A percentile compares a stretch with the other conserved stretches of the same genome.
Evolutionary conservation across 2,329 filamentous ascomycete species (phyloP).

Genomic region (Scopulariopsis brevicaulis): DNA sequence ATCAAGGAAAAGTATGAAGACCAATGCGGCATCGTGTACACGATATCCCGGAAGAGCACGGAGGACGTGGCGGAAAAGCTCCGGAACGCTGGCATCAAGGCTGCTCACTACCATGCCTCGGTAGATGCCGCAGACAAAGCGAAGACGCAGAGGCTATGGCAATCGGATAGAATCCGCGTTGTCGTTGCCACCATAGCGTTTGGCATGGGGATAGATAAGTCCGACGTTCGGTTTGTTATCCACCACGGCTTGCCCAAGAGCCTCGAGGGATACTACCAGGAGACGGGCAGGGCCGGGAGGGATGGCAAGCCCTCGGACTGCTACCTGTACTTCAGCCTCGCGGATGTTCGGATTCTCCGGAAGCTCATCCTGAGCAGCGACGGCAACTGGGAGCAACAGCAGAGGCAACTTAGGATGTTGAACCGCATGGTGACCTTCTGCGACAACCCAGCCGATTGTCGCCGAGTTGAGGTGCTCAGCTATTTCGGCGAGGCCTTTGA

Average conservation of each 20-base stretch:
- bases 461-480: slow-evolving; percentile 75
- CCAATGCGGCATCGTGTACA: slow-evolving; percentile 87
- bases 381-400: slow-evolving; percentile 66
- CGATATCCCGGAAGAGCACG: slow-evolving; percentile 72
- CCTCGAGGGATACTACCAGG: slow-evolving; percentile 95
- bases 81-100: slow-evolving; percentile 52
- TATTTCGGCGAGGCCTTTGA: slow-evolving; percentile 89
- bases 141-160: slow-evolving; percentile 70
- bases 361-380: slow-evolving; percentile 78
- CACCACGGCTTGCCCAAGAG: slow-evolving; percentile 91
- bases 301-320: slow-evolving; percentile 83
- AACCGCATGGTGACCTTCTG: slow-evolving; percentile 78
- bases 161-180: slow-evolving; percentile 66
- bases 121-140: slow-evolving; percentile 59
- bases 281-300: slow-evolving; percentile 87
- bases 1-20: slow-evolving; percentile 60
- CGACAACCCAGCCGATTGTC: slow-evolving; percentile 79
- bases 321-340: slow-evolving; percentile 79
- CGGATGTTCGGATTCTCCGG: slow-evolving; percentile 61
- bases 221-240: slow-evolving; percentile 91
- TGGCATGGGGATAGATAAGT: slow-evolving; percentile 99
- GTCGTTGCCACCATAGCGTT: slow-evolving; percentile 98
- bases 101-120: slow-evolving; percentile 77
- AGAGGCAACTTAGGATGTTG: slow-evolving; percentile 76
- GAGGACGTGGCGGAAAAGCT: slow-evolving; percentile 70